Base-by-base conservation (phyloP, 805 yeast species). In the Ogataea populi-albae region DNA sequence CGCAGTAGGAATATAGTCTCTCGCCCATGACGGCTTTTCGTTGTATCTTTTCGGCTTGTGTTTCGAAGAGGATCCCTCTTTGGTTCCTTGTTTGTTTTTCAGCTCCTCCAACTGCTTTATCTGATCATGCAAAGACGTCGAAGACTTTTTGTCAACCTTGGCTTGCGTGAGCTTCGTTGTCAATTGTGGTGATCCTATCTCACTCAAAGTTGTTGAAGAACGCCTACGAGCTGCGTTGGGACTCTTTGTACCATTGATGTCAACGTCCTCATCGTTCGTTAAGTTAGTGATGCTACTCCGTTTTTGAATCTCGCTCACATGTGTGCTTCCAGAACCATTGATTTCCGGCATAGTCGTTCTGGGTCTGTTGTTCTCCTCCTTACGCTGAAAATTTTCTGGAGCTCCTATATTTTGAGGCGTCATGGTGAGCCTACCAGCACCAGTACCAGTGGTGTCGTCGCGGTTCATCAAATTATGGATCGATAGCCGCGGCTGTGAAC, bases 1-100 rank as follows among this genome's bases (percentile, higher is more conserved):
- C 23, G 46, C 45, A 10, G 50, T 41, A 11, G 81, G 80, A 30
- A 69, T 61, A 79, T 83, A 86, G 49, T 78, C 81, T 44, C 71
- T 81, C 0, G 96, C 95, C 95, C 95, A 88, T 4, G 77, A 68
- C 4, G 96, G 96, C 3, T 84, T 84, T 30, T 62, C 66, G 10
- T 60, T 59, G 57, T 83, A 83, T 47, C 84, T 63, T 37, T 60
- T 72, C 2, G 93, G 89, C 58, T 81, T 79, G n/a, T n/a, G n/a
- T n/a, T n/a, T n/a, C n/a, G n/a, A n/a, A n/a, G n/a, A n/a, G n/a
- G n/a, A n/a, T 6, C 45, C 45, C 6, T 36, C 44, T 10, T 32
- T 17, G n/a, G 23, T 17, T 23, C 27, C 19, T 11, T n/a, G 27
- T 11, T 32, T 26, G 35, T 46, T 34, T 43, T 51, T 66, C 64